Percentiles rank a stretch among this genome's conserved stretches.
phyloP scores from a whole-genome alignment of 306 rosid genomes.

The Albizia julibrissin region DNA sequence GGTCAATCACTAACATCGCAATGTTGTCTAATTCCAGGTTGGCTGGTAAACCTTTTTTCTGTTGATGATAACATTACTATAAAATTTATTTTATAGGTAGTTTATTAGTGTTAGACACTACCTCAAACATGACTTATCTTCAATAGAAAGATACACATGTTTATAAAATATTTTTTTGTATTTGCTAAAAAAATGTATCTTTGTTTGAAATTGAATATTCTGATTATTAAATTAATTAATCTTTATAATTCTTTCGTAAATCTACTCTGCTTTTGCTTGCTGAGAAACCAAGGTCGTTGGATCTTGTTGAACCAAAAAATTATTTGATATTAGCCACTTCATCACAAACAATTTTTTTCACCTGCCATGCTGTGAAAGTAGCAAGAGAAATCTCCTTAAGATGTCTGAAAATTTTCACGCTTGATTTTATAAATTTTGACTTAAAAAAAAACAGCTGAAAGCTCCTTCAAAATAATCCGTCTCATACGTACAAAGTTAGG shows the following conservation, averaged over 20 bases:
- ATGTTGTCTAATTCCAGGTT: background rate
- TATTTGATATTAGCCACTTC: background rate
- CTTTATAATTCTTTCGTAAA: background rate
- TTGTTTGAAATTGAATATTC: background rate
- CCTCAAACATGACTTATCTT: no score
- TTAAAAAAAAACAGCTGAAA: background rate
- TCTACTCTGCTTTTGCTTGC: background rate
- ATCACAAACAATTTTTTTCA: background rate
- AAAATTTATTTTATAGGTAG: background rate
- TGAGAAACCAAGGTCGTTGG: background rate
- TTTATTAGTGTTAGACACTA: no score
- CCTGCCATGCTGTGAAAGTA: background rate
- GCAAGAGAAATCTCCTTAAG: background rate
- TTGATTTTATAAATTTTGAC: background rate
- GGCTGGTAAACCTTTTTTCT: no score
- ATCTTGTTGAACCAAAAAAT: background rate
- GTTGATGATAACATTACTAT: background rate
- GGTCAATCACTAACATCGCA: background rate
- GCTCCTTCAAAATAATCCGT: conserved; percentile 4
- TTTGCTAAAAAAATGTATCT: no score
- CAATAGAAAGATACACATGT: no score
- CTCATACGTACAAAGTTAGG: background rate
- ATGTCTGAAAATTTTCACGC: background rate
- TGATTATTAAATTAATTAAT: background rate
- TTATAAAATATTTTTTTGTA: no score